phyloP scores from a whole-genome alignment of 2,329 filamentous ascomycete genomes.

The Colletotrichum gloeosporioides region DNA sequence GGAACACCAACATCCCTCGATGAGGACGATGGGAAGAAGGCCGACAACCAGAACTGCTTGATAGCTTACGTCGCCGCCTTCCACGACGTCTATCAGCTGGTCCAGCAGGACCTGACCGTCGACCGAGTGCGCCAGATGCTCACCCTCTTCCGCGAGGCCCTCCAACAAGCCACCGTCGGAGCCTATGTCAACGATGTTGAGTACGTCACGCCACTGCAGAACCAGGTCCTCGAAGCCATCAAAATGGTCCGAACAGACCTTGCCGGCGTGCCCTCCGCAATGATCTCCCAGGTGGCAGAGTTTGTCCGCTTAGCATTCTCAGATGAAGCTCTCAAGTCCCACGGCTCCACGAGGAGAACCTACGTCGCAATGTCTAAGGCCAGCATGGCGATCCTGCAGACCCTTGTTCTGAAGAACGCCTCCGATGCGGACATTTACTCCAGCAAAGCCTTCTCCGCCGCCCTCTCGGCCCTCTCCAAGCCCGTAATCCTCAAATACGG shows the following conservation, averaged over 20 bases:
- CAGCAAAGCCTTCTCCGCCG: constrained; percentile 68
- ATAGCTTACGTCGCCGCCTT: constrained; percentile 82
- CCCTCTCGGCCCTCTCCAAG: constrained; percentile 69
- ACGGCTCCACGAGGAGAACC: constrained; percentile 63
- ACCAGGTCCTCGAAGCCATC: constrained; percentile 70
- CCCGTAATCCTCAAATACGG: constrained; percentile 82
- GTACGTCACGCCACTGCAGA: constrained; percentile 75
- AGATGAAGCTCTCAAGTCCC: constrained; percentile 33
- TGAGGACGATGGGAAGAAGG: constrained; percentile 38
- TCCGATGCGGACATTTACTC: constrained; percentile 71
- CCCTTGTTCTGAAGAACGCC: constrained; percentile 64
- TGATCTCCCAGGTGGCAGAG: constrained; percentile 73
- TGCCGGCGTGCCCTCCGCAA: constrained; percentile 66
- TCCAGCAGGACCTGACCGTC: constrained; percentile 66
- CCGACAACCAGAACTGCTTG: constrained; percentile 81
- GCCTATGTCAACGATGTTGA: constrained; percentile 77
- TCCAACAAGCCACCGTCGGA: constrained; percentile 72
- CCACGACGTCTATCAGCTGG: constrained; percentile 78
- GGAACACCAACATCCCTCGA: constrained; percentile 60
- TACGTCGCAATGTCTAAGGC: constrained; percentile 90
- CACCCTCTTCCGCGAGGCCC: constrained; percentile 71
- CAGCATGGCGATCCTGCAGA: constrained; percentile 74
- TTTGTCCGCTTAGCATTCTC: constrained; percentile 75
- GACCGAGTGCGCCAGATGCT: constrained; percentile 73
- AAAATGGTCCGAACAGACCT: constrained; percentile 72